phyloP scores from a whole-genome alignment of 192 early-diverging fungal genomes.

The Oehlia diaphana region DNA sequence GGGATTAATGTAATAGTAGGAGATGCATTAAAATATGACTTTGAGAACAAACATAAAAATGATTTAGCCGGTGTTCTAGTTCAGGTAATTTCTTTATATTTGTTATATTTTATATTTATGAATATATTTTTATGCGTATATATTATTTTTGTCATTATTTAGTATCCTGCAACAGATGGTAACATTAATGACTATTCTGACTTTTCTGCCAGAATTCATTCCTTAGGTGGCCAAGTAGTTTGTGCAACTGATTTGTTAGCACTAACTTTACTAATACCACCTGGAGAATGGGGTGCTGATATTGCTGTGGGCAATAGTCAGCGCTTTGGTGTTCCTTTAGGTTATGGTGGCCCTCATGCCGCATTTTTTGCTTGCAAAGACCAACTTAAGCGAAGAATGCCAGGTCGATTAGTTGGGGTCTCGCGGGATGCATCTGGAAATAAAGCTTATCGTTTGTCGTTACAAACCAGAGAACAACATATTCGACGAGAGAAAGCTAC shows the following conservation, averaged over 20 bases:
- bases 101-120: constrained; percentile 10
- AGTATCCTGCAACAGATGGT: constrained; percentile 96
- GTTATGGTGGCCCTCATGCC: constrained; percentile 98
- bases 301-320: constrained; percentile 98
- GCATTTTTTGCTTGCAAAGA: constrained; percentile 97
- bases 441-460: constrained; percentile 88
- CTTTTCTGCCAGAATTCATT: constrained; percentile 78
- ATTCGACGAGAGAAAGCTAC: constrained; percentile 99
- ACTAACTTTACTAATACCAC: constrained; percentile 86
- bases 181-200: constrained; percentile 79
- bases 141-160: constrained; percentile 16
- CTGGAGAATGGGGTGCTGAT: constrained; percentile 96
- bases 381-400: constrained; percentile 91
- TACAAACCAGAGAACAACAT: constrained; percentile 99
- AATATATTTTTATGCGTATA: constrained; percentile 29
- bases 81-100: constrained; percentile 66
- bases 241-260: constrained; percentile 94
- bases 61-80: constrained; percentile 88
- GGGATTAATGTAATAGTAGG: constrained; percentile 88
- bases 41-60: constrained; percentile 63
- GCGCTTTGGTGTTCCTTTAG: constrained; percentile 98
- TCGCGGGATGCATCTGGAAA: constrained; percentile 90
- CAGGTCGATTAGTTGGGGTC: constrained; percentile 94
- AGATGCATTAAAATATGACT: constrained; percentile 78
- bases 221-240: constrained; percentile 80